phyloP scores from a whole-genome alignment of 805 yeast species.

The Osmozyma mogii region DNA sequence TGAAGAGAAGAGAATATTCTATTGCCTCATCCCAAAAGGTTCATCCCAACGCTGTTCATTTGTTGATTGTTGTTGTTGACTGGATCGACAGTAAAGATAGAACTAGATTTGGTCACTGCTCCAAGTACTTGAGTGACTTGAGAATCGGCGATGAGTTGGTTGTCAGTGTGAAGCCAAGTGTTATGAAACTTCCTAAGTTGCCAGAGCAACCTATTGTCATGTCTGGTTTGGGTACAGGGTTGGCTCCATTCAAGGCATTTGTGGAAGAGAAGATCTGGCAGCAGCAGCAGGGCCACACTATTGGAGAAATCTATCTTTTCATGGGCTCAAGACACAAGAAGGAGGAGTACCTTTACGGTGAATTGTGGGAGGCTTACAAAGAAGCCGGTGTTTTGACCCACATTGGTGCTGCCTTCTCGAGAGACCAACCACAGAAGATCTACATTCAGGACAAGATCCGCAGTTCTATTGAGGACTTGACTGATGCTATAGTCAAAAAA shows the following conservation, averaged over 20 bases:
- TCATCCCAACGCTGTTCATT: constrained; percentile 86
- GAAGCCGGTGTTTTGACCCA: constrained; percentile 89
- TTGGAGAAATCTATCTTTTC: constrained; percentile 82
- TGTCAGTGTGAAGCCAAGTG: constrained; percentile 93
- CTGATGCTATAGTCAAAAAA: constrained; percentile 69
- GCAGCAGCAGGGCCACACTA: constrained; percentile 75
- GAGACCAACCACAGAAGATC: constrained; percentile 92
- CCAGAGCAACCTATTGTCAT: constrained; percentile 86
- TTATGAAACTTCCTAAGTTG: constrained; percentile 88
- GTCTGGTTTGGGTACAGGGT: constrained; percentile 97
- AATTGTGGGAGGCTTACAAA: constrained; percentile 93
- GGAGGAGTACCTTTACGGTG: constrained; percentile 94
- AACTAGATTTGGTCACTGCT: constrained; percentile 87
- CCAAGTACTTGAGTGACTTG: constrained; percentile 80
- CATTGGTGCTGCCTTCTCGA: constrained; percentile 95
- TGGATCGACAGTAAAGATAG: constrained; percentile 87
- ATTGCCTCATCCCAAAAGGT: constrained; percentile 93
- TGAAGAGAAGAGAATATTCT: constrained; percentile 95
- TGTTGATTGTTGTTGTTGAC: constrained; percentile 91
- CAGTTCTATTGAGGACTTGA: constrained; percentile 63
- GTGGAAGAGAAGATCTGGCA: constrained; percentile 95
- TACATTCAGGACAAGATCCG: constrained; percentile 92
- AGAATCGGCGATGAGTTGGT: constrained; percentile 76
- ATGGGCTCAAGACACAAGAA: constrained; percentile 93
- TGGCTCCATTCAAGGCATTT: constrained; percentile 97